Evolutionary conservation across 768 basidiomycete genomes (phyloP).

Genomic region (Coprinopsis strossmayeri): DNA sequence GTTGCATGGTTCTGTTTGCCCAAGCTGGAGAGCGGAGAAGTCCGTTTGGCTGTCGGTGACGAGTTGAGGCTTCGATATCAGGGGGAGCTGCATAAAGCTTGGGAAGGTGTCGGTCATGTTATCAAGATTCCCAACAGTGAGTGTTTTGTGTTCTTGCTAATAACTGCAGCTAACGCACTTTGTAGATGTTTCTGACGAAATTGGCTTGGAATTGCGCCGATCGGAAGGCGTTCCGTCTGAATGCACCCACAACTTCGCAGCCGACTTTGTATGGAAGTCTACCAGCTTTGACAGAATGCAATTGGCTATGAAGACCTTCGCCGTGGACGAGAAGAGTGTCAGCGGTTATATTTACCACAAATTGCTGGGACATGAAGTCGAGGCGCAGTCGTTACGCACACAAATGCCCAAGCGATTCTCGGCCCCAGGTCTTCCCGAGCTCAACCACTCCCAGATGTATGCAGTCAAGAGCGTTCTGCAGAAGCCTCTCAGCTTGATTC

Average conservation of each 20-base stretch:
- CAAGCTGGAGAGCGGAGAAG: constrained; percentile 97
- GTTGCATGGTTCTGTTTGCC: constrained; percentile 98
- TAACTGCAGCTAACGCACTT: constrained; percentile 9
- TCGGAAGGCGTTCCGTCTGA: constrained; percentile 93
- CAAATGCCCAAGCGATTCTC: constrained; percentile 98
- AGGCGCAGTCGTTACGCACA: constrained; percentile 84
- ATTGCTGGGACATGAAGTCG: constrained; percentile 94
- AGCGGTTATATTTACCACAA: constrained; percentile 99
- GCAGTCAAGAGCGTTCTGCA: constrained; percentile 98
- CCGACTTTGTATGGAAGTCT: constrained; percentile 99
- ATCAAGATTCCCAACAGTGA: constrained; percentile 98
- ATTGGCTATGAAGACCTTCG: constrained; percentile 99
- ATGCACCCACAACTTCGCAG: constrained; percentile 89
- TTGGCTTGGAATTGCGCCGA: constrained; percentile 85
- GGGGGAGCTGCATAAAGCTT: constrained; percentile 85
- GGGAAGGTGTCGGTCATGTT: constrained; percentile 98
- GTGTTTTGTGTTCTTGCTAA: constrained; percentile 21
- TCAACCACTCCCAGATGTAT: constrained; percentile 99
- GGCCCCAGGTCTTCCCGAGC: constrained; percentile 93
- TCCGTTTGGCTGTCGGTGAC: constrained; percentile 93
- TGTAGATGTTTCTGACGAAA: constrained; percentile 94
- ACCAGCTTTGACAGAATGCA: constrained; percentile 99
- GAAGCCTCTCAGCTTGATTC: constrained; percentile 95
- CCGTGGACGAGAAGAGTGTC: constrained; percentile 98
- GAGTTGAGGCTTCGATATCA: constrained; percentile 86